Base-by-base conservation (phyloP, 1,139 yeast genomes). In the Meyerozyma sp. region DNA sequence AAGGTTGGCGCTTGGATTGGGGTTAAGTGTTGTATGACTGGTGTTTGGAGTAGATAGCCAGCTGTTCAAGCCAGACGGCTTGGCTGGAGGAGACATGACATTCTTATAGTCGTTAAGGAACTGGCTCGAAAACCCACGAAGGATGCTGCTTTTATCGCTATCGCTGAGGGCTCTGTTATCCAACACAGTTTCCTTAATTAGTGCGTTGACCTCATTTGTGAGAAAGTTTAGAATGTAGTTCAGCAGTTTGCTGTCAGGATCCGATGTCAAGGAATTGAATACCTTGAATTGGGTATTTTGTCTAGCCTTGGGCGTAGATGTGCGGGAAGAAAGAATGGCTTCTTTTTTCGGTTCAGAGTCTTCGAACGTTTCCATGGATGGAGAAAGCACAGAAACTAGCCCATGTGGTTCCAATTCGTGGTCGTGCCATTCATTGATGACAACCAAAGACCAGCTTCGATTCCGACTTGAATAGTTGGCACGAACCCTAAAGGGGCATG, bases 401-500 rank as follows among this genome's bases (percentile, higher is more conserved):
- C 42, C 32, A 26, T 38, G 27, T 34, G 42, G 11, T 42, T 46
- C 50, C 14, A 61, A 45, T 9, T 52, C 55, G 49, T 69, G 75
- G 51, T 71, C 69, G 57, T 82, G 88, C 7, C 61, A 56, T 49
- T 79, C 82, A 53, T 78, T 77, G 36, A 82, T 71, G 11, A 82
- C 76, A 41, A 79, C 83, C 39, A 83, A 66, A 9, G 79, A 66
- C 91, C 91, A 84, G 39, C 63, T 61, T 49, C 73, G 68, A 39
- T 76, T 68, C 49, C 82, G 68, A 18, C 77, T 59, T 0, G 85
- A 79, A 52, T 68, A 82, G 49, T 84, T 82, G 3, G 89, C 89
- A 49, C 91, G 65, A 28, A 84, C 70, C 58, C 86, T 72, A 57
- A 84, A 84, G 1, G 90, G 89, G 57, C 93, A 84, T 9, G 73